phyloP scores from a whole-genome alignment of 2,329 filamentous ascomycete genomes.

The Cladophialophora exuberans region DNA sequence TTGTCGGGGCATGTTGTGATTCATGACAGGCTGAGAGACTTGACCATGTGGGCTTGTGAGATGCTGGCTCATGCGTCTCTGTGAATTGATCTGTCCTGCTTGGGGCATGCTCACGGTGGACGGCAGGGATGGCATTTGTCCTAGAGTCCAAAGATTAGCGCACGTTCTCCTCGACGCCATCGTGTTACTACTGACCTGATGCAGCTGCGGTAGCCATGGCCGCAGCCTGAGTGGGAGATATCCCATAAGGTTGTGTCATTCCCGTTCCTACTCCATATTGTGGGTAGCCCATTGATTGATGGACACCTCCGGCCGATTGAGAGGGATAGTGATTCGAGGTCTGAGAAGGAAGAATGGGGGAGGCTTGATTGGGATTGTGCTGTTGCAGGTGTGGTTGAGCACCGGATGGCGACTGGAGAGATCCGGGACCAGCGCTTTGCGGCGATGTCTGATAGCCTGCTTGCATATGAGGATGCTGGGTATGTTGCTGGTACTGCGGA shows the following conservation, averaged over 20 bases:
- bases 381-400: slow-evolving; percentile 68
- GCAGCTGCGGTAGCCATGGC: slow-evolving; percentile 94
- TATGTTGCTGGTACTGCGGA: slow-evolving; percentile 71
- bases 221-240: slow-evolving; percentile 82
- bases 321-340: slow-evolving; percentile 67
- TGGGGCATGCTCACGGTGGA: slow-evolving; percentile 55
- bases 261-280: slow-evolving; percentile 74
- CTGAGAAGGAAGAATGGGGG: slow-evolving; percentile 79
- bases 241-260: slow-evolving; percentile 75
- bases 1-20: slow-evolving; percentile 60
- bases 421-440: slow-evolving; percentile 50
- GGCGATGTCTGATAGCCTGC: slow-evolving; percentile 67
- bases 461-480: slow-evolving; percentile 62
- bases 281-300: slow-evolving; percentile 78
- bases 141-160: slow-evolving; percentile 24
- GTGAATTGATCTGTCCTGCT: slow-evolving; percentile 59
- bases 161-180: slow-evolving; percentile 37
- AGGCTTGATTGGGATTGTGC: slow-evolving; percentile 66
- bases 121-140: slow-evolving; percentile 40
- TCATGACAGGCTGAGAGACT: slow-evolving; percentile 76
- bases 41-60: slow-evolving; percentile 75
- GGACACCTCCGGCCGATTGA: slow-evolving; percentile 62
- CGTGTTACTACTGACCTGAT: slow-evolving; percentile 69
- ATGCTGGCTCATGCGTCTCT: slow-evolving; percentile 72
- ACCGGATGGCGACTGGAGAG: slow-evolving; percentile 74